phyloP scores from a whole-genome alignment of 2,329 filamentous ascomycete species.

The Xylariaceae sp. region DNA sequence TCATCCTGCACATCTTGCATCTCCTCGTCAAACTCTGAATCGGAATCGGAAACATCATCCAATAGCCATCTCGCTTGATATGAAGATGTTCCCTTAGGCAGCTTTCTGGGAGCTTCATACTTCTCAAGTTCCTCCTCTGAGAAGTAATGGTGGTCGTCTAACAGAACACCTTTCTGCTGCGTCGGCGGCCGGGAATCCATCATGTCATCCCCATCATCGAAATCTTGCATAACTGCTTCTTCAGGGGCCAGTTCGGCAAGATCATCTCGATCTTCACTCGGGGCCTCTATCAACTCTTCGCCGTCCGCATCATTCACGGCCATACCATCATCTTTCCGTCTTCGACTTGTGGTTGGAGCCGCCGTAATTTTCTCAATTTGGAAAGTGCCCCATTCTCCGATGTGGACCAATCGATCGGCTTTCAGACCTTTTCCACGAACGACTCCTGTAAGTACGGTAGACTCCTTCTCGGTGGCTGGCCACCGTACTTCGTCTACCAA shows the following conservation, averaged over 20 bases:
- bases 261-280: conserved; percentile 76
- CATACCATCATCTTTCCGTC: conserved; percentile 62
- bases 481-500: conserved; percentile 77
- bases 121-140: conserved; percentile 72
- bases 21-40: conserved; percentile 63
- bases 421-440: conserved; percentile 83
- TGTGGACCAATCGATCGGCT: conserved; percentile 80
- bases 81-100: conserved; percentile 86
- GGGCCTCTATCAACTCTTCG: conserved; percentile 59
- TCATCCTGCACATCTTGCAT: conserved; percentile 41
- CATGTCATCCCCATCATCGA: conserved; percentile 30
- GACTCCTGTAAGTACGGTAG: conserved; percentile 74
- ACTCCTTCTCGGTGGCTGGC: conserved; percentile 52
- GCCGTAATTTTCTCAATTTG: conserved; percentile 85
- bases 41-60: conserved; percentile 70
- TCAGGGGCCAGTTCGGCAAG: conserved; percentile 81
- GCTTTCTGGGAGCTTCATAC: conserved; percentile 58
- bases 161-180: conserved; percentile 75
- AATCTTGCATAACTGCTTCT: conserved; percentile 64
- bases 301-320: conserved; percentile 54
- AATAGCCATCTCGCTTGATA: conserved; percentile 96
- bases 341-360: conserved; percentile 59
- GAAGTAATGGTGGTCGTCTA: conserved; percentile 98
- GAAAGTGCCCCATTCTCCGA: conserved; percentile 91
- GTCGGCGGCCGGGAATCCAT: conserved; percentile 40